Evolutionary conservation across 2,329 filamentous ascomycete genomes (phyloP), one percentile per base, ranked within the genome.

Genomic region (Colletotrichum spinosum): DNA sequence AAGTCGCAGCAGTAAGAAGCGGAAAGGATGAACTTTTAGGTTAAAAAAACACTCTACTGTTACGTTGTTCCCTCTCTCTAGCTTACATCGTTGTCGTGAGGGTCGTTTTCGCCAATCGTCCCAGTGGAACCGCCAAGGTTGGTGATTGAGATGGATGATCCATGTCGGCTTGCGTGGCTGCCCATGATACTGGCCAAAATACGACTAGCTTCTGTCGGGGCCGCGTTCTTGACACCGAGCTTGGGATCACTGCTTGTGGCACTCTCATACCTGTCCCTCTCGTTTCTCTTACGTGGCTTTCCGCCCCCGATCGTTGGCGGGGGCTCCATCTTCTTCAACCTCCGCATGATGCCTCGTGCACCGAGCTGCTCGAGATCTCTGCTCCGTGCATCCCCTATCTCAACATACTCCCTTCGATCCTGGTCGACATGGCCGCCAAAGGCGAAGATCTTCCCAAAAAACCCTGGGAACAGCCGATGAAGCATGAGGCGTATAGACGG

Each of bases 401-500:
- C 48, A 17, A 63, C 9, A 39, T 63, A 58, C 38, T 58, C 46
- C 13, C 58, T 53, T 5, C 54, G 53, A 10, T 63, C 60, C 8
- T 45, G 39, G 0, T 63, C 54, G 6, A 63, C 60, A n/a, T 63
- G 60, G n/a, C 60, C 60, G 3, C 60, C 60, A 12, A 63, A 63
- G 1, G 60, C 60, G n/a, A 63, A 63, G 2, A 58, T 41, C 12
- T 17, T 41, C 9, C 34, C 17, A 25, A 63, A 58, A 11, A 63
- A 7, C 15, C 60, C 54, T 0, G 60, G 60, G 6, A 58, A 63
- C 1, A 57, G 13, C 10, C 60, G 68, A 35, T 55, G 61, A 49
- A 72, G 67, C 55, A 78, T 67, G 11, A 74, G 71, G 45, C 78
- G 74, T n/a, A 80, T 78, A 0, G 75, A 76, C 2, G 80, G 80